phyloP scores from a whole-genome alignment of 495 filamentous ascomycete species.

The Eremomyces bilateralis region DNA sequence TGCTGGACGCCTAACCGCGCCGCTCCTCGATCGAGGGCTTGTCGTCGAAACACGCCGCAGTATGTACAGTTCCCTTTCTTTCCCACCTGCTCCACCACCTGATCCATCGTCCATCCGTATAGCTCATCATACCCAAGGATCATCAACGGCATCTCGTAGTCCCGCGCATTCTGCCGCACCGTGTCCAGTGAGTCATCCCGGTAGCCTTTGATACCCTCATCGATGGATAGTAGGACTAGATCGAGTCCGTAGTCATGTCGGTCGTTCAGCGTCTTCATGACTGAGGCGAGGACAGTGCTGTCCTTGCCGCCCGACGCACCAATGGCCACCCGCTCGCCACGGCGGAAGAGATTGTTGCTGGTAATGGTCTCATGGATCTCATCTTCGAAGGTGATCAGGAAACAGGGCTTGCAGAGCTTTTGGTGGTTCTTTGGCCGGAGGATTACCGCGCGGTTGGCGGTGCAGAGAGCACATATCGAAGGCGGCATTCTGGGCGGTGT shows the following conservation, averaged over 20 bases:
- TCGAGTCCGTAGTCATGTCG: slow-evolving; percentile 72
- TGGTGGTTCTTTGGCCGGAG: slow-evolving; percentile 83
- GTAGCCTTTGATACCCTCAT: slow-evolving; percentile 94
- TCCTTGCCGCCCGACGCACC: slow-evolving; percentile 96
- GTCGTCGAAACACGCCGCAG: slow-evolving; percentile 86
- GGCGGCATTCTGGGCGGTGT: slow-evolving; percentile 34
- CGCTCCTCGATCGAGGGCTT: slow-evolving; percentile 84
- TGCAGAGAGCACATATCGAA: slow-evolving; percentile 50
- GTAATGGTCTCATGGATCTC: slow-evolving; percentile 89
- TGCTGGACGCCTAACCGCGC: slow-evolving; percentile 73
- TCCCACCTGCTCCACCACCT: slow-evolving; percentile 83
- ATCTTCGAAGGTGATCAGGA: slow-evolving; percentile 67
- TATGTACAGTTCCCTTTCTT: slow-evolving; percentile 99
- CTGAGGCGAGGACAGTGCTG: slow-evolving; percentile 84
- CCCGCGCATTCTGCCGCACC: slow-evolving; percentile 75
- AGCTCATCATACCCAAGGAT: slow-evolving; percentile 87
- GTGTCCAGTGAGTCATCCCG: slow-evolving; percentile 89
- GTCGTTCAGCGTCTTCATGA: slow-evolving; percentile 86
- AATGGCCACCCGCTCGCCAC: slow-evolving; percentile 76
- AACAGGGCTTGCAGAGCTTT: slow-evolving; percentile 78
- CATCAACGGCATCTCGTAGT: slow-evolving; percentile 75
- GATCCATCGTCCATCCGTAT: slow-evolving; percentile 99
- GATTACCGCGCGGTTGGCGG: slow-evolving; percentile 57
- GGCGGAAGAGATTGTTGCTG: slow-evolving; percentile 51
- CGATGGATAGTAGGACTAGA: slow-evolving; percentile 71